Evolutionary conservation across 768 basidiomycete genomes (phyloP), one percentile per base, ranked within the genome.

Genomic region (Rhodotorula sphaerocarpa): DNA sequence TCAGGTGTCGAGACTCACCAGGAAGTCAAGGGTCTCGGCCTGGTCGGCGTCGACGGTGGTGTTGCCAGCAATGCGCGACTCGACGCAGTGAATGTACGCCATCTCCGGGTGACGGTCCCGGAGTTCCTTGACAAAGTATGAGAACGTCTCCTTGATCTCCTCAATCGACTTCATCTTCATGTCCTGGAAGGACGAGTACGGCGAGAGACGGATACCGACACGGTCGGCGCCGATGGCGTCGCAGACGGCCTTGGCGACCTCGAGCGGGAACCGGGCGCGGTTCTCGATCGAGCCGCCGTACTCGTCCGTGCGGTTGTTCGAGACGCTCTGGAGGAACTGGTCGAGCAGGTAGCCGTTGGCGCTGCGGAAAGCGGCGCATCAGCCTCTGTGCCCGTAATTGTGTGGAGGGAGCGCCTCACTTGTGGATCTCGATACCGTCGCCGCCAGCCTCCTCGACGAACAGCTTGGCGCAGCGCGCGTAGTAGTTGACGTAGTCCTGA

Each of bases 261-360:
- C 82, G 10, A 84, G 74, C 0, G 74, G 70, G 71, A 88, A 86
- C 31, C 81, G 77, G 2, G 78, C 75, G 9, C 87, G 77, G 59
- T 80, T 81, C 72, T 84, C 81, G 33, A 86, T 74, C 48, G 79
- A 80, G 3, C 87, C 86, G 0, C 86, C 86, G 72, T 84, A 88
- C 27, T 48, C 79, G 75, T 71, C 72, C 14, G 69, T 72, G 28
- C 71, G 69, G 79, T 81, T 21, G 67, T 71, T 71, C 48, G 59
- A 66, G 33, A 28, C 52, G 28, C 64, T 64, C 39, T 69, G 62
- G 14, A 72, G 52, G 66, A 71, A 73, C 53, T 73, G 72, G 52
- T 71, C 62, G 33, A 69, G 39, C 3, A 72, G 59, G 57, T 71
- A 72, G 25, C 55, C 48, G 36, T 51, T 31, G 3, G 57, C 47